These are phyloP conservation scores for Phytophthora europaea DNA, from an alignment of 352 stramenopile species.

Conservation along the genomic window DNA sequence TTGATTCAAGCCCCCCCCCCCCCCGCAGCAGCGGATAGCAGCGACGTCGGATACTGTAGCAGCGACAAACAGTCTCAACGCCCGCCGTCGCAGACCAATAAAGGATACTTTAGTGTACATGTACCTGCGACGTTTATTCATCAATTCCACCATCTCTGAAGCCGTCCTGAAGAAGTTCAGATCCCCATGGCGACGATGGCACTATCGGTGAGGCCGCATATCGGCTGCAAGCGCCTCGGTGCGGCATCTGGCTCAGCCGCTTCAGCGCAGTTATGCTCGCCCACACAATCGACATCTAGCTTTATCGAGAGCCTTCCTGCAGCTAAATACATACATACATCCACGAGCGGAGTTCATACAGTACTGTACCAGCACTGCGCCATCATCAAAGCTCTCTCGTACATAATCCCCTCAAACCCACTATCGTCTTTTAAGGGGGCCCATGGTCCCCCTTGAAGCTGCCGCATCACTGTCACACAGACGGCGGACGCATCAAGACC, in stretches of 20 bases:
- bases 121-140: neutral
- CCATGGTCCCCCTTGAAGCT: constrained; percentile 1
- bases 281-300: neutral
- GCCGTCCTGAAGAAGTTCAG: neutral
- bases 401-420: neutral
- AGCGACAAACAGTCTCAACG: neutral
- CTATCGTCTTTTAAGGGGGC: neutral
- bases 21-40: no score
- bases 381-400: no score
- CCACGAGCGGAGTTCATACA: no score
- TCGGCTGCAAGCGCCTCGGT: no score
- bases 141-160: neutral
- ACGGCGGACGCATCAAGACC: neutral
- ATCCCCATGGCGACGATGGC: neutral
- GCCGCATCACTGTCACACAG: neutral
- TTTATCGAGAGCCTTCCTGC: no score
- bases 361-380: no score
- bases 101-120: no score
- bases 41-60: neutral
- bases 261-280: neutral
- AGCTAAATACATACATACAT: no score
- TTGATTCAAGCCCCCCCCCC: no score
- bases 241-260: neutral
- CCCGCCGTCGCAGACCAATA: no score
- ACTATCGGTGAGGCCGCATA: no score